These are phyloP conservation scores for Arthromyces matolae DNA, from an alignment of 768 basidiomycete genomes.

Conservation along the genomic window DNA sequence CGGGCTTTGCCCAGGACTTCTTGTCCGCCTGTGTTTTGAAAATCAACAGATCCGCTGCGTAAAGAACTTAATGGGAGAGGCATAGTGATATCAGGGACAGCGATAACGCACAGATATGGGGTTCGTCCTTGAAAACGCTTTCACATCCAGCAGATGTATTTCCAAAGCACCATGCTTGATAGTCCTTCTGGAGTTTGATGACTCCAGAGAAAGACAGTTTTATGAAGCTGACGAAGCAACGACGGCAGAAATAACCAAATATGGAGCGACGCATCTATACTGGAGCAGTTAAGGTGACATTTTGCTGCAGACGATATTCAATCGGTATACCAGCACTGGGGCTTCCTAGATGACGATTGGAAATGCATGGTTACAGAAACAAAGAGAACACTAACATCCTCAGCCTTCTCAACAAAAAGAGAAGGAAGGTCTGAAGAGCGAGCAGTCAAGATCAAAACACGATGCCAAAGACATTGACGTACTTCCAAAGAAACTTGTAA, in stretches of 20 bases:
- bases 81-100: no score
- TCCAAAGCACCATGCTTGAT: slow-evolving; percentile 58
- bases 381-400: slow-evolving; percentile 38
- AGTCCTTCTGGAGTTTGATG: slow-evolving; percentile 63
- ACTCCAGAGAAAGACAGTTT: slow-evolving; percentile 76
- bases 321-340: slow-evolving; percentile 30
- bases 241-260: slow-evolving; percentile 78
- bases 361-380: neutral
- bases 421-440: slow-evolving; percentile 43
- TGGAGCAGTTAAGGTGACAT: neutral
- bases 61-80: no score
- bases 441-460: neutral
- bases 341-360: slow-evolving; percentile 22
- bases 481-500: slow-evolving; percentile 63
- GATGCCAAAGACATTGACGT: slow-evolving; percentile 14
- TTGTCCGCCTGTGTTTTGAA: slow-evolving; percentile 65
- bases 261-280: slow-evolving; percentile 67
- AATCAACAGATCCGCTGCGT: slow-evolving; percentile 45
- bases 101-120: slow-evolving; percentile 46
- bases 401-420: slow-evolving; percentile 56
- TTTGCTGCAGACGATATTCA: neutral
- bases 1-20: slow-evolving; percentile 60
- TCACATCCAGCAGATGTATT: slow-evolving; percentile 46
- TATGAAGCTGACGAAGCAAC: slow-evolving; percentile 69
- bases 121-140: slow-evolving; percentile 46